These are phyloP conservation scores for Kalmanozyma brasiliensis DNA, from an alignment of 1,284 basidiomycete species.

Conservation along the genomic window DNA sequence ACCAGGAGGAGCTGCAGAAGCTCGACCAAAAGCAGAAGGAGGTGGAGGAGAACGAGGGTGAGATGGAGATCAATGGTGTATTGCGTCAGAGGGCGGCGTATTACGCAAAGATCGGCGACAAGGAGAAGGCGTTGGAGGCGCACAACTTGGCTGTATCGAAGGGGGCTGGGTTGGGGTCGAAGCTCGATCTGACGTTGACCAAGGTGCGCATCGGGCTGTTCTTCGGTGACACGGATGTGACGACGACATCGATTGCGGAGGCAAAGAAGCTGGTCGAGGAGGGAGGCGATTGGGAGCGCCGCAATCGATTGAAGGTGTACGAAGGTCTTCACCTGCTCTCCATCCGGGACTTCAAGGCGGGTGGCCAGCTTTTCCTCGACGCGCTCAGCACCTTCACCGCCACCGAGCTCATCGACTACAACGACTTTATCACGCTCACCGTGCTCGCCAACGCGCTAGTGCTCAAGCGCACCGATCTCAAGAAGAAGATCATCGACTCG, in stretches of 20 bases:
- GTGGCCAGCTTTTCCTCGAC: constrained; percentile 79
- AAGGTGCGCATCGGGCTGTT: constrained; percentile 92
- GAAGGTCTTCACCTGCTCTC: constrained; percentile 85
- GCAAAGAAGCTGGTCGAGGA: constrained; percentile 90
- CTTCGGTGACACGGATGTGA: constrained; percentile 82
- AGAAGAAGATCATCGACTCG: constrained; percentile 79
- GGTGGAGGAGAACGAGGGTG: constrained; percentile 89
- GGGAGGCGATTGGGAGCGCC: constrained; percentile 97
- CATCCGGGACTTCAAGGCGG: constrained; percentile 76
- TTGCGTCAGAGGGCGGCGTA: constrained; percentile 87
- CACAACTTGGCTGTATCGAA: constrained; percentile 88
- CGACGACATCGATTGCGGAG: constrained; percentile 79
- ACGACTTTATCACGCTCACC: constrained; percentile 88
- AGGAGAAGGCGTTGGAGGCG: constrained; percentile 75
- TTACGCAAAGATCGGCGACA: constrained; percentile 89
- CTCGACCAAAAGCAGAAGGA: constrained; percentile 84
- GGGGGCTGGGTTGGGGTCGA: constrained; percentile 88
- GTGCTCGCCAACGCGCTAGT: constrained; percentile 83
- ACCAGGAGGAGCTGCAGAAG: constrained; percentile 79
- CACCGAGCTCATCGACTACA: constrained; percentile 86
- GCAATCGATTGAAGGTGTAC: constrained; percentile 96
- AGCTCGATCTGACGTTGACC: constrained; percentile 90
- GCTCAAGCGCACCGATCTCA: constrained; percentile 84
- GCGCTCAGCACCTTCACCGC: constrained; percentile 94
- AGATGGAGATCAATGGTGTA: constrained; percentile 90